These are phyloP conservation scores for Coffea eugenioides DNA, from an alignment of 257 asterid genomes.

Conservation along the genomic window DNA sequence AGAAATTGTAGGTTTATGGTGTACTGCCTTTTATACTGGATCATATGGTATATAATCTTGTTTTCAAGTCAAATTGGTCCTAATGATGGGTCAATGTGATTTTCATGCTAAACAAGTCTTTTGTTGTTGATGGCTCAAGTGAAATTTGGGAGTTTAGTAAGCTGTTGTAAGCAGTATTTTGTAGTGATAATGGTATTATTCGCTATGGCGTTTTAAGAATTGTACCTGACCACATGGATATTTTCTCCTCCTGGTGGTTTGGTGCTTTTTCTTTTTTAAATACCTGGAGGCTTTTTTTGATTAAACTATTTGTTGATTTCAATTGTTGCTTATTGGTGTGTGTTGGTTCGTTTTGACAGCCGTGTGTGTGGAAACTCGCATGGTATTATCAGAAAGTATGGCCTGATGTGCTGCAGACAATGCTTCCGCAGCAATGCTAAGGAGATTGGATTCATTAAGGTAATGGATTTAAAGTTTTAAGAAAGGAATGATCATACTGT, in stretches of 20 bases:
- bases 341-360: slow-evolving; percentile 14
- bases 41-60: too few species aligned
- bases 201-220: background rate
- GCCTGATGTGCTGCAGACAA: slow-evolving; percentile 42
- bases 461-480: background rate
- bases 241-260: too few species aligned
- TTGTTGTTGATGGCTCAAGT: background rate
- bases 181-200: background rate
- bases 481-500: too few species aligned
- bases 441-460: slow-evolving; percentile 47
- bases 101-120: background rate
- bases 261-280: background rate
- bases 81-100: background rate
- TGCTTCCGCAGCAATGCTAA: slow-evolving; percentile 44
- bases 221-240: background rate
- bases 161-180: background rate
- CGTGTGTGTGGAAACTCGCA: slow-evolving; percentile 44
- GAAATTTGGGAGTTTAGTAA: background rate
- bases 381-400: slow-evolving; percentile 39
- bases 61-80: background rate
- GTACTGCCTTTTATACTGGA: background rate
- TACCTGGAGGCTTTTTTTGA: background rate
- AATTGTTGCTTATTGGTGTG: background rate
- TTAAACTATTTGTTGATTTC: too few species aligned
- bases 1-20: background rate